Conservation (phyloP, 2,329 filamentous ascomycete genomes). For the Exophiala viscosa region DNA sequence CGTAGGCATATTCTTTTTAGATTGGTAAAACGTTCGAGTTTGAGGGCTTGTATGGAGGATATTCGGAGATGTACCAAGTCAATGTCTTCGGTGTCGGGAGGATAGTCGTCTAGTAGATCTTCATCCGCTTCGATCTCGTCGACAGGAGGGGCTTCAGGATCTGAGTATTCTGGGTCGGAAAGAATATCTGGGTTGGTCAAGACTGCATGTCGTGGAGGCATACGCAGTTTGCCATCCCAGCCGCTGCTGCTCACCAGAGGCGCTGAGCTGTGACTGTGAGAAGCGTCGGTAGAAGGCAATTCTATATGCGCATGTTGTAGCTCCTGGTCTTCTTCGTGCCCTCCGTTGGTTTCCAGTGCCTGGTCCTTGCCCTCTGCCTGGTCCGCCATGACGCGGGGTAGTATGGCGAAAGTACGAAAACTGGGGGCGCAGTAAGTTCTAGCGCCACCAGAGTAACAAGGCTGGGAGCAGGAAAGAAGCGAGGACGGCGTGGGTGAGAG, state of each 20-base stretch:
- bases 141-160: conserved; percentile 62
- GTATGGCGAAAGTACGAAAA: background rate
- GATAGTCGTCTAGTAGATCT: conserved; percentile 58
- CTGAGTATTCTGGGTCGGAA: conserved; percentile 81
- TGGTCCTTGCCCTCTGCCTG: conserved; percentile 4
- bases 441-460: background rate
- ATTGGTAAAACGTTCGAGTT: conserved; percentile 77
- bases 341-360: conserved; percentile 2
- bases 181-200: conserved; percentile 76
- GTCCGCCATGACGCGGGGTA: conserved; percentile 10
- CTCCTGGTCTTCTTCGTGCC: conserved; percentile 1
- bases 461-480: background rate
- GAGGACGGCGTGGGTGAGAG: too few species aligned
- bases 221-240: conserved; percentile 46
- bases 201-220: conserved; percentile 58
- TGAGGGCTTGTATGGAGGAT: conserved; percentile 69
- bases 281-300: conserved; percentile 5
- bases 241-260: conserved; percentile 37
- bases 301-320: conserved; percentile 17
- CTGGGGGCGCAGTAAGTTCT: background rate
- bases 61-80: conserved; percentile 83
- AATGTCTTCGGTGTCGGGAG: conserved; percentile 60
- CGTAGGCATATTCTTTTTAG: conserved; percentile 78
- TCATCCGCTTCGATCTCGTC: conserved; percentile 79
- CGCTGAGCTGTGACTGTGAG: conserved; percentile 3